Evolutionary conservation across 2,329 filamentous ascomycete genomes (phyloP), one percentile per base, ranked within the genome.

Genomic region (Triangularia setosa): DNA sequence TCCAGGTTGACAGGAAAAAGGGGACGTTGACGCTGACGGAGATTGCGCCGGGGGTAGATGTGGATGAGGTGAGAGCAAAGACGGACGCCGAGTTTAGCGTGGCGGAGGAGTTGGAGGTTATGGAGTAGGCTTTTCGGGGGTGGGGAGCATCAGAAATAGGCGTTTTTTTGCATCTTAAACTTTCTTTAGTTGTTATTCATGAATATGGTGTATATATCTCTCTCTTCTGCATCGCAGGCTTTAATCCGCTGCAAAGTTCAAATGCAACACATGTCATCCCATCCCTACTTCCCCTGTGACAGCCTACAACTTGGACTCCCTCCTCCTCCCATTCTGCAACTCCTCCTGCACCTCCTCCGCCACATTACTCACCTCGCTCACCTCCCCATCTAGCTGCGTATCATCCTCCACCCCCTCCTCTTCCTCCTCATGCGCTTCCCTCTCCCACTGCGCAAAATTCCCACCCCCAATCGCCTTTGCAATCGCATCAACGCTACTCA

Each of bases 21-120:
- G 88, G 88, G 1, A 82, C 79, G 0, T 73, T 91, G 48, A 90
- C 87, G 0, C 79, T 93, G 58, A 90, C 88, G 0, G 90, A 93
- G 76, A 75, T 91, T 16, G 90, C 90, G 1, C 86, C 87, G 1
- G 88, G 87, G 0, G 85, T 91, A 0, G 82, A 82, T 12, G 81
- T 92, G 1, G 88, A 92, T 30, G 86, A 90, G 66, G 83, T 93
- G 2, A 84, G 79, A 77, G 79, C 80, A 69, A 91, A 91, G 81
- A 93, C 90, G 1, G 88, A 86, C 60, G 90, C 90, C 0, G 79
- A 82, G 44, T 93, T 92, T 73, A 74, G 76, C 4, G 83, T 92
- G 53, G 86, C 86, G 0, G 79, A 86, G 33, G 75, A 86, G 27
- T 62, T 91, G 54, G 81, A 81, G 69, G 77, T 76, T 2, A 75